Evolutionary conservation across 768 basidiomycete genomes (phyloP).

Genomic region (Fomitopsis serialis): DNA sequence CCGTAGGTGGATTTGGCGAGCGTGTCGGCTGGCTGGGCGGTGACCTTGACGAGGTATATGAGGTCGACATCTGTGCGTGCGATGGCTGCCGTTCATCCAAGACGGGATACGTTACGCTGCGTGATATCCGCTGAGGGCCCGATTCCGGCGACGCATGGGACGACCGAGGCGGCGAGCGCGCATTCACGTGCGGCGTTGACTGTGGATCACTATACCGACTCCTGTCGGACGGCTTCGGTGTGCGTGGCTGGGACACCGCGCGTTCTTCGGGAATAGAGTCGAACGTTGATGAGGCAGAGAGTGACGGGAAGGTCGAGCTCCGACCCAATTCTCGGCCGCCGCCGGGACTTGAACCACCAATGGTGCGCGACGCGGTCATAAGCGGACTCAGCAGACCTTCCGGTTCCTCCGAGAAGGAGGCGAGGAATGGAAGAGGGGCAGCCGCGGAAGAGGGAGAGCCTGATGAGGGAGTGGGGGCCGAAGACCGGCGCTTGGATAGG

Average conservation of each 20-base stretch:
- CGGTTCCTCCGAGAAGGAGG: conserved; percentile 26
- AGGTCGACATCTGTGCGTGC: neutral
- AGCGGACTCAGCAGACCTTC: conserved; percentile 25
- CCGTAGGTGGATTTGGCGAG: neutral
- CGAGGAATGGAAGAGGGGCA: conserved; percentile 10
- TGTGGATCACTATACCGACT: conserved; percentile 4
- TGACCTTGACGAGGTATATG: neutral
- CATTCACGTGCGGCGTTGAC: conserved; percentile 2
- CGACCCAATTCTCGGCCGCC: conserved; percentile 8
- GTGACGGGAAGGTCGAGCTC: conserved; percentile 15
- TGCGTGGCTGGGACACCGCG: conserved; percentile 3
- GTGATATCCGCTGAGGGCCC: conserved; percentile 9
- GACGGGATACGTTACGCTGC: conserved; percentile 18
- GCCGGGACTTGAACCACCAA: neutral
- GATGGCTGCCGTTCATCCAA: neutral
- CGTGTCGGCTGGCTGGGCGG: conserved; percentile 1
- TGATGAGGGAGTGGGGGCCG: conserved; percentile 7
- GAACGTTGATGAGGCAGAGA: conserved; percentile 4
- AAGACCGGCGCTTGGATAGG: conserved; percentile 9
- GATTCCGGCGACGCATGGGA: conserved; percentile 9
- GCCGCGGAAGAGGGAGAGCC: conserved; percentile 2
- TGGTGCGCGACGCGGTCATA: conserved; percentile 7
- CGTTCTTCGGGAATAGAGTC: conserved; percentile 15
- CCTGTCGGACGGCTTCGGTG: neutral
- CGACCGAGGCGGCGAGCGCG: conserved; percentile 7